Conservation (phyloP, 2,329 filamentous ascomycete genomes). For the Exophiala oligosperma region DNA sequence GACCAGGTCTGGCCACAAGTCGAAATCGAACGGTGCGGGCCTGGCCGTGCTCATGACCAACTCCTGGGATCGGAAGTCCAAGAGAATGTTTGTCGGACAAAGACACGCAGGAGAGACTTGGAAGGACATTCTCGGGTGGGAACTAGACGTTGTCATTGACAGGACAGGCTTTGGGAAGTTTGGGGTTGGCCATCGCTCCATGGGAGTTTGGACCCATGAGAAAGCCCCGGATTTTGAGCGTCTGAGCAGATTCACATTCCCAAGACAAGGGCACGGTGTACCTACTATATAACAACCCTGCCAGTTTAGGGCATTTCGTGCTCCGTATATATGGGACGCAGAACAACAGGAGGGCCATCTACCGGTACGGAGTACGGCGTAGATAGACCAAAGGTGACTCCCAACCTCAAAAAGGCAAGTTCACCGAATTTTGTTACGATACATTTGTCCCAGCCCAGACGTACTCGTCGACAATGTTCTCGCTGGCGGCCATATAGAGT, state of each 20-base stretch:
- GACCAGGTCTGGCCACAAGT: constrained; percentile 48
- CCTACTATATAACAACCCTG: constrained; percentile 5
- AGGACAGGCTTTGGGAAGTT: constrained; percentile 61
- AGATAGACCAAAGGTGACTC: too few species aligned
- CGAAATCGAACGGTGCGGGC: constrained; percentile 38
- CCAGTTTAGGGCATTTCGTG: not conserved
- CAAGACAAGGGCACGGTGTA: constrained; percentile 6
- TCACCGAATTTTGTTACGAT: too few species aligned
- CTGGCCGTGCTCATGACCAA: constrained; percentile 61
- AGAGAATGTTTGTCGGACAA: constrained; percentile 64
- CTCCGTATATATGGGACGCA: too few species aligned
- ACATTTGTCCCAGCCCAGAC: not conserved
- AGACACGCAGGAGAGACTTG: constrained; percentile 61
- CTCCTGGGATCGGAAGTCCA: constrained; percentile 39
- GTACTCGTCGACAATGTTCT: not conserved
- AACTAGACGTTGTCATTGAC: constrained; percentile 60
- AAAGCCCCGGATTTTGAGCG: constrained; percentile 18
- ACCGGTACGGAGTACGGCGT: too few species aligned
- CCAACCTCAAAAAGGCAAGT: too few species aligned
- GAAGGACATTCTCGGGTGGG: constrained; percentile 62
- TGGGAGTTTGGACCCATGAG: constrained; percentile 55
- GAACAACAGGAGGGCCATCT: too few species aligned
- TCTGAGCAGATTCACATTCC: constrained; percentile 18
- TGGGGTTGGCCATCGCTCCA: constrained; percentile 53
- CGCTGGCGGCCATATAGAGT: too few species aligned